A percentile compares a stretch with the other conserved stretches of the same genome.
phyloP scores from a whole-genome alignment of 208 protist genomes.

The Endotrypanum monterogeii region DNA sequence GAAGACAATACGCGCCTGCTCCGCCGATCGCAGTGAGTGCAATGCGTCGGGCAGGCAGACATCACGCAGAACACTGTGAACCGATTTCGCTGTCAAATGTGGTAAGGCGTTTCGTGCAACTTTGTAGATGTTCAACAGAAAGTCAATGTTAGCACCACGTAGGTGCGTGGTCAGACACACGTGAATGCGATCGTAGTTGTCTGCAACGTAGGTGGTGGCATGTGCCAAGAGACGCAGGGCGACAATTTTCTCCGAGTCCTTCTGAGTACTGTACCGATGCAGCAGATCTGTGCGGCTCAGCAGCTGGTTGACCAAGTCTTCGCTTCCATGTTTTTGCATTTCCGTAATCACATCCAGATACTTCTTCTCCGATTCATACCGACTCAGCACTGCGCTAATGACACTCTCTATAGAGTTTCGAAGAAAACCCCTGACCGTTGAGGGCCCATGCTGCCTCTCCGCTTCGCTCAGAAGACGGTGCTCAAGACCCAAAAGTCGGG shows the following conservation, averaged over 20 bases:
- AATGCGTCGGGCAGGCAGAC: slow-evolving; percentile 1
- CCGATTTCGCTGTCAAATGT: background rate
- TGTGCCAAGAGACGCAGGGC: slow-evolving; percentile 4
- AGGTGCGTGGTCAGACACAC: background rate
- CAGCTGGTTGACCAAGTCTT: slow-evolving; percentile 1
- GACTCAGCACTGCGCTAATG: background rate
- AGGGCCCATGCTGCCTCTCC: background rate
- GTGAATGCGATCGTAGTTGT: slow-evolving; percentile 13
- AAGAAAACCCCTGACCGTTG: background rate
- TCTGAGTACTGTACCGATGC: background rate
- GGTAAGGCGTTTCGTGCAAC: slow-evolving; percentile 2
- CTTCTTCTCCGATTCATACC: slow-evolving; percentile 2
- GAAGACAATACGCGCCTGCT: slow-evolving; percentile 9
- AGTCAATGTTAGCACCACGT: background rate
- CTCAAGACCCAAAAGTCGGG: slow-evolving; percentile 9
- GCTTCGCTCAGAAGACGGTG: slow-evolving; percentile 7
- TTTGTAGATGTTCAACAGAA: background rate
- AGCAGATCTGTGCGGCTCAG: slow-evolving; percentile 9
- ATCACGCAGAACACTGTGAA: slow-evolving; percentile 10
- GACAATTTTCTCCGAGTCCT: slow-evolving; percentile 1
- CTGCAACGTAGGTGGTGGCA: slow-evolving; percentile 9
- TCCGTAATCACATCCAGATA: slow-evolving; percentile 3
- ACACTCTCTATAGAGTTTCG: background rate
- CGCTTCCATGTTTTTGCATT: slow-evolving; percentile 4
- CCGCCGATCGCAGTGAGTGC: background rate